These are phyloP conservation scores for Ogataea parapolymorpha DNA, from an alignment of 805 yeast species.

Conservation along the genomic window DNA sequence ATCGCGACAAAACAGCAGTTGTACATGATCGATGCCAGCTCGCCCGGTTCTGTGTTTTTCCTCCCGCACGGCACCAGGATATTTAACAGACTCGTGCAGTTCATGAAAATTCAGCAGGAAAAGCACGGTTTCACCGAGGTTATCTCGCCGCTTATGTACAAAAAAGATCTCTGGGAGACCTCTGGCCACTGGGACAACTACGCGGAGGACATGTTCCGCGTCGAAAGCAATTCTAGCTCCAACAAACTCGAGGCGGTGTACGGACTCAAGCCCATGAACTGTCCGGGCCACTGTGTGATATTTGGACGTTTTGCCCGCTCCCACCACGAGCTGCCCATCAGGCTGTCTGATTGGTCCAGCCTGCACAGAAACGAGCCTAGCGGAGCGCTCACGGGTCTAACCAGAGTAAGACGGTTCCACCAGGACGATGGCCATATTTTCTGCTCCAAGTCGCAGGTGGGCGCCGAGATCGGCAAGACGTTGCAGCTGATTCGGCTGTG, in stretches of 20 bases:
- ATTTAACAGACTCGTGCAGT: slow-evolving; percentile 71
- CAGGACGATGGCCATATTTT: slow-evolving; percentile 98
- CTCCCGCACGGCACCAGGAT: slow-evolving; percentile 90
- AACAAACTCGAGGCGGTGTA: slow-evolving; percentile 42
- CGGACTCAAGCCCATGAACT: slow-evolving; percentile 83
- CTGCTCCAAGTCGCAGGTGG: slow-evolving; percentile 74
- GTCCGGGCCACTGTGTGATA: slow-evolving; percentile 75
- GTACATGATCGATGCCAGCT: slow-evolving; percentile 71
- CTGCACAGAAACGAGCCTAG: slow-evolving; percentile 92
- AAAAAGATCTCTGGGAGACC: slow-evolving; percentile 77
- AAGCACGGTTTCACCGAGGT: slow-evolving; percentile 88
- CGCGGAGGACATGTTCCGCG: slow-evolving; percentile 90
- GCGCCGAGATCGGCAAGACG: slow-evolving; percentile 68
- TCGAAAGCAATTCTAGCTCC: slow-evolving; percentile 52
- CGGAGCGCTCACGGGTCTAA: slow-evolving; percentile 89
- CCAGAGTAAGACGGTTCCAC: slow-evolving; percentile 91
- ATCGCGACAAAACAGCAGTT: slow-evolving; percentile 68
- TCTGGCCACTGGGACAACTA: slow-evolving; percentile 97
- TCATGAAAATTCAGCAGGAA: slow-evolving; percentile 82
- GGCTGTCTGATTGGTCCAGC: slow-evolving; percentile 86
- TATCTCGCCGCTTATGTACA: slow-evolving; percentile 85
- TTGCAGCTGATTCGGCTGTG: slow-evolving; percentile 71
- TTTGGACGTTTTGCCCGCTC: slow-evolving; percentile 74
- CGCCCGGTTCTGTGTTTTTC: slow-evolving; percentile 92
- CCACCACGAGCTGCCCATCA: slow-evolving; percentile 79